Evolutionary conservation across 192 early-diverging fungal genomes (phyloP).

Genomic region (Helicostylum pulchrum): DNA sequence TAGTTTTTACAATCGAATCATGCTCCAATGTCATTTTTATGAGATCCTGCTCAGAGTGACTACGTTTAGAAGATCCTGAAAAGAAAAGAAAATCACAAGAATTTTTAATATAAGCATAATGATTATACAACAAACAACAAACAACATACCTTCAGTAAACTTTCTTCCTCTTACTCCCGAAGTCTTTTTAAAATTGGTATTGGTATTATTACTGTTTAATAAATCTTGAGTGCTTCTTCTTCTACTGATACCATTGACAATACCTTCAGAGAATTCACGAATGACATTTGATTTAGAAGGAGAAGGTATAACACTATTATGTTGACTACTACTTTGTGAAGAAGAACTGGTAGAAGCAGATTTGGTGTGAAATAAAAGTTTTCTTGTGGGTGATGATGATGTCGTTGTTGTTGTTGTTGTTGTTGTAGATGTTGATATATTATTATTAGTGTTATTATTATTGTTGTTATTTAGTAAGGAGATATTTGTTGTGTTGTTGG

Average conservation of each 20-base stretch:
- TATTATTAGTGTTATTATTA: neutral
- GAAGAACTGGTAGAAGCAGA: neutral
- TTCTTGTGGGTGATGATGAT: no score
- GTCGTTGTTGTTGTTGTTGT: no score
- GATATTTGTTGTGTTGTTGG: neutral
- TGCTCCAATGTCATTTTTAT: constrained; percentile 3
- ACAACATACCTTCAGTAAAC: constrained; percentile 11
- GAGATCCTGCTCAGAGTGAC: constrained; percentile 25
- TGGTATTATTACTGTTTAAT: constrained; percentile 2
- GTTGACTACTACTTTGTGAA: neutral
- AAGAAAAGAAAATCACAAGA: neutral
- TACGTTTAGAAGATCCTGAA: constrained; percentile 13
- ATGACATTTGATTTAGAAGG: constrained; percentile 22
- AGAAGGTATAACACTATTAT: neutral
- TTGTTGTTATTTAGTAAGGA: neutral
- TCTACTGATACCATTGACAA: constrained; percentile 21
- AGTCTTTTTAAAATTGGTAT: constrained; percentile 8
- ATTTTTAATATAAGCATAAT: neutral
- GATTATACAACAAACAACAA: neutral
- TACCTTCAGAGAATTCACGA: constrained; percentile 25
- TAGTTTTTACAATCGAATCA: neutral
- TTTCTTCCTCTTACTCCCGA: constrained; percentile 1
- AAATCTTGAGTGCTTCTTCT: constrained; percentile 32
- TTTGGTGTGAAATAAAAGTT: neutral
- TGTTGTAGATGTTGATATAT: no score